Evolutionary conservation across 257 asterid species (phyloP).

Genomic region (Linderniella brevidens): DNA sequence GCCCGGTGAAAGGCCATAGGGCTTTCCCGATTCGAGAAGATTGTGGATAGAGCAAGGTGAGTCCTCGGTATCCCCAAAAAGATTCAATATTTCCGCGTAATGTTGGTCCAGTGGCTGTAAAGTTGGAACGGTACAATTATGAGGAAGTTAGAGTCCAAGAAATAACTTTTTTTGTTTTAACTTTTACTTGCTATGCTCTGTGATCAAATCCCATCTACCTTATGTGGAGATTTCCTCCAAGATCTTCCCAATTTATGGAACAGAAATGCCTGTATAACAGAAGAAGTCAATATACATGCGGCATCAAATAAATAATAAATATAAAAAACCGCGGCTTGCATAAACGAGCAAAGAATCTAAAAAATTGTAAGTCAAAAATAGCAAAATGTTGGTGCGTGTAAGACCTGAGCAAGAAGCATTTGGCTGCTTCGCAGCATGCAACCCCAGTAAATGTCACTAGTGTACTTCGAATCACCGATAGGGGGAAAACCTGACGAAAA

Average conservation of each 20-base stretch:
- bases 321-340: background rate
- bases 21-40: slow-evolving; percentile 84
- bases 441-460: slow-evolving; percentile 88
- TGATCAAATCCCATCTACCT: slow-evolving; percentile 26
- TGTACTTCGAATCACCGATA: slow-evolving; percentile 66
- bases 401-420: slow-evolving; percentile 98
- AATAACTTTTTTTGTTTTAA: background rate
- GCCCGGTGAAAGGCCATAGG: slow-evolving; percentile 84
- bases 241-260: slow-evolving; percentile 74
- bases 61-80: slow-evolving; percentile 73
- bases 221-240: slow-evolving; percentile 67
- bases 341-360: background rate
- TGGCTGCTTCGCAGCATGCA: slow-evolving; percentile 99
- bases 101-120: slow-evolving; percentile 53
- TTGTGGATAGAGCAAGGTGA: slow-evolving; percentile 85
- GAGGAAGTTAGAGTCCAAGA: background rate
- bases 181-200: background rate
- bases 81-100: slow-evolving; percentile 57
- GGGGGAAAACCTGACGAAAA: slow-evolving; percentile 56
- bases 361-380: background rate
- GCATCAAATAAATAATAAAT: slow-evolving; percentile 8
- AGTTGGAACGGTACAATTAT: slow-evolving; percentile 11
- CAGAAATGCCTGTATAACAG: slow-evolving; percentile 48
- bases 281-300: slow-evolving; percentile 8
- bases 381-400: slow-evolving; percentile 1